Base-by-base conservation (phyloP, 1,284 basidiomycete genomes). In the Pterulicium gracile region DNA sequence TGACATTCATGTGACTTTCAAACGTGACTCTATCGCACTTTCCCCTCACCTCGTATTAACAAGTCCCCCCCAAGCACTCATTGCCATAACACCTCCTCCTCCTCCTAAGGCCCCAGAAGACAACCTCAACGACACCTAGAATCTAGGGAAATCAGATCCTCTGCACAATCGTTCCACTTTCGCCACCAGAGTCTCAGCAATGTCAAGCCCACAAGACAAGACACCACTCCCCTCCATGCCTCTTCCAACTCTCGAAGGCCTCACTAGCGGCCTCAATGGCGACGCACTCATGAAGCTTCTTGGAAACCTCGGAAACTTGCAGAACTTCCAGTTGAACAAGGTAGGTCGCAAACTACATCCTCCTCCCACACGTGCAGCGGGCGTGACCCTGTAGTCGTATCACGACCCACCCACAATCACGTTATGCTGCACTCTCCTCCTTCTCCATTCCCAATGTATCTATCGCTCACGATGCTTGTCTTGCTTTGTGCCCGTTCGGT, bases 1-100 rank as follows among this genome's bases (percentile, higher is more conserved):
- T 39, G 36, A 39, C 36, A 39, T 39, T 39, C 36, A 39, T 39
- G 36, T 39, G 36, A 39, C 36, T 39, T 18, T 17, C 36, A 13
- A n/a, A n/a, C 36, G 36, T 39, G 36, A 39, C 36, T 39, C 5
- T 17, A 7, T n/a, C n/a, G n/a, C 36, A 39, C 36, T 39, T n/a
- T 39, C 5, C 36, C 15, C 36, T 18, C 36, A 39, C 36, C 19
- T 39, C n/a, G n/a, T n/a, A n/a, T 39, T 15, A 39, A 39, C 36
- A 39, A 39, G 36, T 15, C 7, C 5, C 36, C 5, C 36, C 15
- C 15, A 17, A 39, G 36, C 19, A 17, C 36, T 18, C 7, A 10
- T 39, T 39, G 36, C n/a, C n/a, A n/a, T n/a, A 17, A 5, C 7
- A 39, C 36, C 36, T 17, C 19, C 36, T 39, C 36, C 36, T 39